Percentiles rank a stretch among this genome's conserved stretches.
phyloP scores from a whole-genome alignment of 2,329 filamentous ascomycete species.

The Colletotrichum siamense region DNA sequence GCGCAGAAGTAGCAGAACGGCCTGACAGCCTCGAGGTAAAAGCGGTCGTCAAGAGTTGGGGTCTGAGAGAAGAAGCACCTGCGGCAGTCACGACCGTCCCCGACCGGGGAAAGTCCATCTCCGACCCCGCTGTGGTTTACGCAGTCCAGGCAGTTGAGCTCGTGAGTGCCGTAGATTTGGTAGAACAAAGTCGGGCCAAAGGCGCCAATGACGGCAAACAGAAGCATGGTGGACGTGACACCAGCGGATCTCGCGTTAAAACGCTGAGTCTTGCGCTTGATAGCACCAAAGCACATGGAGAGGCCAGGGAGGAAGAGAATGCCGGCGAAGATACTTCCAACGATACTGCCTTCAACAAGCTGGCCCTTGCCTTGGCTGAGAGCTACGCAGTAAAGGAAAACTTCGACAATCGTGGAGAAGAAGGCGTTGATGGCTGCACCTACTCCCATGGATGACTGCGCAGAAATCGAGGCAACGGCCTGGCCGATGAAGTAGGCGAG shows the following conservation, averaged over 20 bases:
- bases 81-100: constrained; percentile 75
- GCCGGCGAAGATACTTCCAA: constrained; percentile 97
- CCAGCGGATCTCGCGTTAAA: constrained; percentile 97
- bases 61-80: constrained; percentile 93
- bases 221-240: constrained; percentile 95
- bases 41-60: constrained; percentile 82
- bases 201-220: constrained; percentile 94
- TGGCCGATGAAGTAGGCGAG: constrained; percentile 98
- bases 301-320: constrained; percentile 92
- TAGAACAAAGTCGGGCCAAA: constrained; percentile 98
- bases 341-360: constrained; percentile 94
- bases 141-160: constrained; percentile 82
- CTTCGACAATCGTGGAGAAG: constrained; percentile 96
- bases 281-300: constrained; percentile 98
- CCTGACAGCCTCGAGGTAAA: constrained; percentile 88
- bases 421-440: constrained; percentile 98
- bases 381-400: constrained; percentile 96
- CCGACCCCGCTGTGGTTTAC: constrained; percentile 49
- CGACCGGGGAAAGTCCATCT: constrained; percentile 31
- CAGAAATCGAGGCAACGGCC: constrained; percentile 96
- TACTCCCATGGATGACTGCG: constrained; percentile 97
- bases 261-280: constrained; percentile 96
- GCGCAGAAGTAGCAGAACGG: constrained; percentile 94
- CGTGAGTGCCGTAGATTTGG: constrained; percentile 97
- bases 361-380: constrained; percentile 90